Conservation (phyloP, 139 green algal species). For the Micractinium conductrix region DNA sequence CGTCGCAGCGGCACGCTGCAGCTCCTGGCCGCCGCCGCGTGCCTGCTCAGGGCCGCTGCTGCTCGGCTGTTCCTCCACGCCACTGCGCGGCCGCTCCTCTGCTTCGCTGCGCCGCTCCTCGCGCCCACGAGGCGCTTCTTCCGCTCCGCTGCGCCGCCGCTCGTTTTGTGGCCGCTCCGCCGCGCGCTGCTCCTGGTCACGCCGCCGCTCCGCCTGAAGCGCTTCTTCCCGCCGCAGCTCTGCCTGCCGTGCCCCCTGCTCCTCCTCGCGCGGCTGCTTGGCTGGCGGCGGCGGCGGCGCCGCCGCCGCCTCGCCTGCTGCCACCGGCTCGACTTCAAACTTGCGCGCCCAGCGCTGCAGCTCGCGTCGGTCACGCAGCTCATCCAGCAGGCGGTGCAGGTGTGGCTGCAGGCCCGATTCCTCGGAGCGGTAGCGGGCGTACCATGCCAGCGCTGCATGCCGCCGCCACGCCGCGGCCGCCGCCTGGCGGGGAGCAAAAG, state of each 20-base stretch:
- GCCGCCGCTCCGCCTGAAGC: too few species aligned
- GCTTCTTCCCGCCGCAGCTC: background rate
- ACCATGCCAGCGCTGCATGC: constrained; percentile 5
- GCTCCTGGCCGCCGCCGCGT: too few species aligned
- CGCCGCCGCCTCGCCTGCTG: background rate
- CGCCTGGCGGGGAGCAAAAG: background rate
- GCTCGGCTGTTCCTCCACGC: too few species aligned
- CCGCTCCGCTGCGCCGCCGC: too few species aligned
- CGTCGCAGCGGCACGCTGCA: too few species aligned
- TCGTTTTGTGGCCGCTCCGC: background rate
- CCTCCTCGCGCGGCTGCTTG: too few species aligned
- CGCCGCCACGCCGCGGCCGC: constrained; percentile 13
- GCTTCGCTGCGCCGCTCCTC: too few species aligned
- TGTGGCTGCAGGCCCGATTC: background rate
- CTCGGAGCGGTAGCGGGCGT: background rate
- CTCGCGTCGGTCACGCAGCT: constrained; percentile 1
- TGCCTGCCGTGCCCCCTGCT: too few species aligned
- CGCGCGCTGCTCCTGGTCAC: background rate
- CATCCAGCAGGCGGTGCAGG: background rate
- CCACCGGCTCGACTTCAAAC: background rate
- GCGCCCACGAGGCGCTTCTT: too few species aligned
- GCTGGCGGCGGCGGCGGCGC: too few species aligned
- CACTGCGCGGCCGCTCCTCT: too few species aligned
- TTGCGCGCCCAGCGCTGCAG: background rate
- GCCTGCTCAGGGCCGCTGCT: too few species aligned